These are phyloP conservation scores for Teratosphaeria pseudoeucalypti DNA, from an alignment of 2,329 filamentous ascomycete species.

Conservation along the genomic window DNA sequence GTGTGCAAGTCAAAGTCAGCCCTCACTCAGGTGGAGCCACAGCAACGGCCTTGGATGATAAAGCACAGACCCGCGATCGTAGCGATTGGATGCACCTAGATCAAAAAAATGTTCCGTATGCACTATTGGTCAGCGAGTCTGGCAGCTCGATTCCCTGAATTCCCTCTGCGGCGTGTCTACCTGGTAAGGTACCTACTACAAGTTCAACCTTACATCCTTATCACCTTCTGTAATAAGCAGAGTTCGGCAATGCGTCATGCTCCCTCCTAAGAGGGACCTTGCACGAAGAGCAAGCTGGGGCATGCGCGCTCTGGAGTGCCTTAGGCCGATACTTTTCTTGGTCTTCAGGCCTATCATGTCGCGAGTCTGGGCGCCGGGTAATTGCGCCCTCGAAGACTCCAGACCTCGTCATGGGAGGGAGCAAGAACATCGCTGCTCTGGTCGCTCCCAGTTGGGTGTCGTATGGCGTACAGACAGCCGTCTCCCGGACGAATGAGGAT, in stretches of 20 bases:
- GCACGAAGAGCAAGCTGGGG: background rate
- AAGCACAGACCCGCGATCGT: background rate
- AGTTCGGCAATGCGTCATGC: background rate
- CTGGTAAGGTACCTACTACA: background rate
- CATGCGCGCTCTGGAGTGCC: background rate
- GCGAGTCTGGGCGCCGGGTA: background rate
- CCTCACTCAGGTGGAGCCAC: background rate
- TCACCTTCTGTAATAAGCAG: background rate
- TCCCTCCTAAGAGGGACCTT: background rate
- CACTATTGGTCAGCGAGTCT: background rate
- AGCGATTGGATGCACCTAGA: background rate
- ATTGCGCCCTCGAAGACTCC: background rate
- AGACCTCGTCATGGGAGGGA: background rate
- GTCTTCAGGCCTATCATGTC: background rate
- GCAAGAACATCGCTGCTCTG: background rate
- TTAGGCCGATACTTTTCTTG: background rate
- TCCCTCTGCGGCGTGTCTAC: background rate
- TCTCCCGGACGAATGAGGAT: background rate
- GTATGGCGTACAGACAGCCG: background rate
- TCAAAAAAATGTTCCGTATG: background rate
- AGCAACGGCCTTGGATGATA: background rate
- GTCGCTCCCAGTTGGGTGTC: background rate
- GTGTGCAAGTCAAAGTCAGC: background rate
- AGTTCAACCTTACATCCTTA: background rate
- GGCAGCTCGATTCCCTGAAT: background rate